Evolutionary conservation across 129 eudicot species (phyloP).

Genomic region (Calendula officinalis): DNA sequence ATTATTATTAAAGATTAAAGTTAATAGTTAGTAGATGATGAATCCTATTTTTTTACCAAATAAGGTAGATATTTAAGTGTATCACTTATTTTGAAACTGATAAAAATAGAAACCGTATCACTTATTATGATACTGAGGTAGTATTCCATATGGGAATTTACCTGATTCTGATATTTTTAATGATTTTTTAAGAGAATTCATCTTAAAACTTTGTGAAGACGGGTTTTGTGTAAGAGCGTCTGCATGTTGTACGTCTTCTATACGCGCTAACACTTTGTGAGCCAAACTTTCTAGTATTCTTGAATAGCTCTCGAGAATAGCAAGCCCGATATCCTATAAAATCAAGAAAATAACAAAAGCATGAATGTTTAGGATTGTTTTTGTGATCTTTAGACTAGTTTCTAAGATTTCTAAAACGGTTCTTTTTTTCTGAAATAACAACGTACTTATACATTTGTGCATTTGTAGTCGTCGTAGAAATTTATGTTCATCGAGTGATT

Average conservation of each 20-base stretch:
- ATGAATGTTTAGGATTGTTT: slow-evolving; percentile 1
- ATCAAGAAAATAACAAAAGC: slow-evolving; percentile 14
- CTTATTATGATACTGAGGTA: not conserved
- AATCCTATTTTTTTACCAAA: no score
- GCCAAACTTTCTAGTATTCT: slow-evolving; percentile 89
- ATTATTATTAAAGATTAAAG: no score
- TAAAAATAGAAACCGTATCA: no score
- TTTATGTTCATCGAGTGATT: no score
- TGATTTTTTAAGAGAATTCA: slow-evolving; percentile 34
- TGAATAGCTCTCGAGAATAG: slow-evolving; percentile 91
- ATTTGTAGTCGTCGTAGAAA: no score
- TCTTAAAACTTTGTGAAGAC: slow-evolving; percentile 37
- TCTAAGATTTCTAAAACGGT: not conserved
- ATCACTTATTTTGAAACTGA: not conserved
- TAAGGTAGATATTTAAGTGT: not conserved
- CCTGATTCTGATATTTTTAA: slow-evolving; percentile 24
- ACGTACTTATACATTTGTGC: no score
- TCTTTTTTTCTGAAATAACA: not conserved
- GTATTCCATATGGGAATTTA: slow-evolving; percentile 32
- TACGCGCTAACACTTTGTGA: slow-evolving; percentile 70
- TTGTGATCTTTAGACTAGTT: not conserved
- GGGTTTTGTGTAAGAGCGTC: slow-evolving; percentile 54
- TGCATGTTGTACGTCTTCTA: slow-evolving; percentile 79
- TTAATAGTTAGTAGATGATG: no score
- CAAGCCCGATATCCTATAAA: slow-evolving; percentile 84